Percentiles rank a stretch among this genome's conserved stretches.
phyloP scores from a whole-genome alignment of 345 rosid species.

The Populus nigra region DNA sequence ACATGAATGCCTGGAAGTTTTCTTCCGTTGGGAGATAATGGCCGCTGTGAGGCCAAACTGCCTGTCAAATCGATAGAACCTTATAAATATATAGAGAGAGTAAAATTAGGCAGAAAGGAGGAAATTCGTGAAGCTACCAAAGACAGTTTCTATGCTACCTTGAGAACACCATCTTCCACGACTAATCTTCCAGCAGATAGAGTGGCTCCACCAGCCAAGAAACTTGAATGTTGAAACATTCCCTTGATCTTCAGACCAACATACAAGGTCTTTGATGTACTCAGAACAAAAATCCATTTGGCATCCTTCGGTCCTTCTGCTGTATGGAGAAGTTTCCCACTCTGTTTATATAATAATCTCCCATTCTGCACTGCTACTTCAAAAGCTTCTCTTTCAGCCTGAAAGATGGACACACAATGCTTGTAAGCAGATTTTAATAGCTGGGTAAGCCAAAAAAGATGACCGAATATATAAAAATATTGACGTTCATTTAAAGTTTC shows the following conservation, averaged over 20 bases:
- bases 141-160: conserved; percentile 39
- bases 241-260: conserved; percentile 75
- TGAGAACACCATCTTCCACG: conserved; percentile 55
- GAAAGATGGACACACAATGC: conserved; percentile 9
- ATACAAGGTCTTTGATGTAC: conserved; percentile 64
- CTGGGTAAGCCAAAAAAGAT: background rate
- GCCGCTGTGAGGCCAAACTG: conserved; percentile 96
- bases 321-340: conserved; percentile 57
- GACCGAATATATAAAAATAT: background rate
- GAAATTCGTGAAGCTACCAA: background rate
- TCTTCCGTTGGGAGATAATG: conserved; percentile 96
- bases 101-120: background rate
- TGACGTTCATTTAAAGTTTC: background rate
- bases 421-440: background rate
- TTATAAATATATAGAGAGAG: background rate
- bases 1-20: conserved; percentile 72
- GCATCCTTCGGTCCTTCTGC: conserved; percentile 51
- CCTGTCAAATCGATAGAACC: conserved; percentile 35
- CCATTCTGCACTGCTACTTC: conserved; percentile 57
- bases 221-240: conserved; percentile 88
- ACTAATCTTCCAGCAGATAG: conserved; percentile 82
- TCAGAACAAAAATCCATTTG: conserved; percentile 91
- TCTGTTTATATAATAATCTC: conserved; percentile 51
- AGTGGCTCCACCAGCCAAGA: conserved; percentile 89
- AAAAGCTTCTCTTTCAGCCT: conserved; percentile 65